A percentile compares a stretch with the other conserved stretches of the same genome.
Evolutionary conservation across 192 early-diverging fungal genomes (phyloP).

Genomic region (Kickxella alabastrina): DNA sequence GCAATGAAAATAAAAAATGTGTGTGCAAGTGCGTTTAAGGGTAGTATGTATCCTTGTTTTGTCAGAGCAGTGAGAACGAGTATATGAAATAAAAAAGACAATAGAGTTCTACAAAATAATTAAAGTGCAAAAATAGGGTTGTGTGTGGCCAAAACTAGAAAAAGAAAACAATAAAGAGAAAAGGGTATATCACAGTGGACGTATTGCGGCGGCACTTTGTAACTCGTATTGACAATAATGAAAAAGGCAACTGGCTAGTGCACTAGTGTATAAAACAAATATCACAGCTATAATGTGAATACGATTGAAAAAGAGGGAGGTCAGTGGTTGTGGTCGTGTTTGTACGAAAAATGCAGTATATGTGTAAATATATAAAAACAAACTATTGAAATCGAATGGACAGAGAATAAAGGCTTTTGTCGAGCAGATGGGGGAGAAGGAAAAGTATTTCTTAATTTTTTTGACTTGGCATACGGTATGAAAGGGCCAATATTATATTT

Average conservation of each 20-base stretch:
- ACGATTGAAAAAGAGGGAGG: not conserved
- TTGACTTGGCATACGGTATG: too few relatives aligned
- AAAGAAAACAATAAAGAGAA: constrained; percentile 7
- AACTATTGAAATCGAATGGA: constrained; percentile 6
- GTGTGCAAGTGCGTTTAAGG: not conserved
- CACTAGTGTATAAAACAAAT: not conserved
- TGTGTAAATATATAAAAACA: not conserved
- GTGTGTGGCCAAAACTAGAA: not conserved
- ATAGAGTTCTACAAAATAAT: not conserved
- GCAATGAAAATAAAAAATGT: not conserved
- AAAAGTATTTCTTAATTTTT: too few relatives aligned
- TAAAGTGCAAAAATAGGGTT: not conserved
- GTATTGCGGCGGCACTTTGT: not conserved
- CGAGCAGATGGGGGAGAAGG: too few relatives aligned
- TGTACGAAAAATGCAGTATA: constrained; percentile 1
- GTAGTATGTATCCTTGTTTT: too few relatives aligned
- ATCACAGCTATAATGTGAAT: not conserved
- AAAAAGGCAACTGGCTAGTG: not conserved
- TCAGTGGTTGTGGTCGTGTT: not conserved
- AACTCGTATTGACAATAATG: constrained; percentile 6
- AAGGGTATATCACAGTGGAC: too few relatives aligned
- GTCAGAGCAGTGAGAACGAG: too few relatives aligned
- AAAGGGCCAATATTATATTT: too few relatives aligned
- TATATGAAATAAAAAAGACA: not conserved
- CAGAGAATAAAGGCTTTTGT: not conserved